A percentile compares a stretch with the other conserved stretches of the same genome.
Evolutionary conservation across 345 rosid species (phyloP).

Genomic region (Viola odorata): DNA sequence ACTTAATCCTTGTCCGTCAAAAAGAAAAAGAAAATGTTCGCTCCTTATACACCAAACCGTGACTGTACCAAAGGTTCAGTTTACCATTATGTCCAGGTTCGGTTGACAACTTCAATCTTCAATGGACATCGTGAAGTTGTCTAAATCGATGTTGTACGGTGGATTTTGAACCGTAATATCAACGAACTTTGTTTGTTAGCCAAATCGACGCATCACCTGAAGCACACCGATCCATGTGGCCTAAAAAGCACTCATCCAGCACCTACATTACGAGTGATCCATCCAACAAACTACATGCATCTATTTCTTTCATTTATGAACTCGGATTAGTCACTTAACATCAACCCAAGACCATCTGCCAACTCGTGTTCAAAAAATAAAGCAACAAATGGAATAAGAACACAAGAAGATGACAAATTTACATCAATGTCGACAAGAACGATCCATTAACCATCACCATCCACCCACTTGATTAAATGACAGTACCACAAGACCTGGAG

Average conservation of each 20-base stretch:
- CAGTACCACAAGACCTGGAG: neutral
- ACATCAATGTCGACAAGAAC: slow-evolving; percentile 30
- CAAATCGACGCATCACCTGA: too few relatives aligned
- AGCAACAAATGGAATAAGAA: slow-evolving; percentile 44
- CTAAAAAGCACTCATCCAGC: neutral
- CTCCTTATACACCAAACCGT: too few relatives aligned
- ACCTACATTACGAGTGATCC: neutral
- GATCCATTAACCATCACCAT: slow-evolving; percentile 22
- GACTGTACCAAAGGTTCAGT: too few relatives aligned
- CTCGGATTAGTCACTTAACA: slow-evolving; percentile 8
- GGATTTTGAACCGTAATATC: too few relatives aligned
- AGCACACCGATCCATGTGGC: neutral
- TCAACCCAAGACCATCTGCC: slow-evolving; percentile 15
- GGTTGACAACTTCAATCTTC: too few relatives aligned
- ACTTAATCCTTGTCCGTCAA: too few relatives aligned
- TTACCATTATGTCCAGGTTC: too few relatives aligned
- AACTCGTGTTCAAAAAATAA: slow-evolving; percentile 23
- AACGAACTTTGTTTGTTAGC: too few relatives aligned
- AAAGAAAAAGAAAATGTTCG: too few relatives aligned
- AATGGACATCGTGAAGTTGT: too few relatives aligned
- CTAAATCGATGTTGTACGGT: too few relatives aligned
- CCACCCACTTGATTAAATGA: slow-evolving; percentile 27
- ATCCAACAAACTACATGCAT: neutral
- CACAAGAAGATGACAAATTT: slow-evolving; percentile 28
- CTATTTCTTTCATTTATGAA: neutral